These are phyloP conservation scores for Teratosphaeria destructans DNA, from an alignment of 2,329 filamentous ascomycete genomes.

Conservation along the genomic window DNA sequence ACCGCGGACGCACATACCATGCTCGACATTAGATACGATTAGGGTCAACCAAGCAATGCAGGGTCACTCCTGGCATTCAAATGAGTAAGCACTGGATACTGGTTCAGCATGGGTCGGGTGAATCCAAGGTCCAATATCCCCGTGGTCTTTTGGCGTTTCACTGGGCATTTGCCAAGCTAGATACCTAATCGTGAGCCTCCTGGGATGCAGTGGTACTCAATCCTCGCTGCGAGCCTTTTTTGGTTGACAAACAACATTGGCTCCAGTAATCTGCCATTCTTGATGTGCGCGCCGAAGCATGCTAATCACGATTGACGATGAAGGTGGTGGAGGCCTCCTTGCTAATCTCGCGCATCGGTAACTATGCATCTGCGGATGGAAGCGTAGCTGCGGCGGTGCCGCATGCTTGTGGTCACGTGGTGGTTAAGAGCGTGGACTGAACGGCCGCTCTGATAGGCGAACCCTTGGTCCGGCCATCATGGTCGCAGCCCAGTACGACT, in stretches of 20 bases:
- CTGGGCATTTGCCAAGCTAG: neutral
- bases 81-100: neutral
- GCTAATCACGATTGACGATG: neutral
- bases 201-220: neutral
- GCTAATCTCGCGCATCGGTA: neutral
- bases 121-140: neutral
- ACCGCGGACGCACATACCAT: neutral
- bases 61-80: neutral
- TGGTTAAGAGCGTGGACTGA: neutral
- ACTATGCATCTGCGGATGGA: neutral
- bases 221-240: neutral
- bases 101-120: neutral
- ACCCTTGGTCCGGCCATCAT: neutral
- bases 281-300: neutral
- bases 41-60: neutral
- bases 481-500: neutral
- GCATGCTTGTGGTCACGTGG: neutral
- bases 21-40: neutral
- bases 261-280: neutral
- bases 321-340: neutral
- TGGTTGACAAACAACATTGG: neutral
- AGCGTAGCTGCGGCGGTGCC: neutral
- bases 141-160: neutral
- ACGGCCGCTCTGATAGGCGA: neutral
- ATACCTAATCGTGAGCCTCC: neutral